A percentile compares a stretch with the other conserved stretches of the same genome.
phyloP scores from a whole-genome alignment of 495 filamentous ascomycete genomes.

The Talaromyces trachyspermus region DNA sequence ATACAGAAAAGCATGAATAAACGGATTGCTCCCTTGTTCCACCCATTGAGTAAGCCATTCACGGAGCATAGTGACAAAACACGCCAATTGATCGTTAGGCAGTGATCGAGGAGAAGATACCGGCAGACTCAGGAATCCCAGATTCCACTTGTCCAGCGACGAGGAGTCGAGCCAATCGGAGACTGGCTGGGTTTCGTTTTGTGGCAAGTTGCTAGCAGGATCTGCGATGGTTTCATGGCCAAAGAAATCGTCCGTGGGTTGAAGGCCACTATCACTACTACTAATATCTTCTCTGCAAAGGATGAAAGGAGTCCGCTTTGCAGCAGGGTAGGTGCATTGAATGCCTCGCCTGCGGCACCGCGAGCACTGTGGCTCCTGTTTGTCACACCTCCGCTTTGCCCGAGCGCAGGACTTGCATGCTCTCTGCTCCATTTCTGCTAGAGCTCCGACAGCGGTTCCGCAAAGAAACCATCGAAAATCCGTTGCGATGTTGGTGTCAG shows the following conservation, averaged over 20 bases:
- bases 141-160: too few relatives aligned
- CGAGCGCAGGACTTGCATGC: background rate
- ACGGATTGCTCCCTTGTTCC: background rate
- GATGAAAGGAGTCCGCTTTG: conserved; percentile 1
- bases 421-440: background rate
- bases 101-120: background rate
- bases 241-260: too few relatives aligned
- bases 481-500: too few relatives aligned
- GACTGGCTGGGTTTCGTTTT: background rate
- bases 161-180: background rate
- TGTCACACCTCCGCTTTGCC: conserved; percentile 13
- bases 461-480: background rate
- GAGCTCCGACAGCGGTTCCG: background rate
- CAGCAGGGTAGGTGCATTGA: background rate
- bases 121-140: too few relatives aligned
- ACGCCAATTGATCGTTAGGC: background rate
- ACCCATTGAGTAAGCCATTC: background rate
- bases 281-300: background rate
- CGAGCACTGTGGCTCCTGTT: background rate
- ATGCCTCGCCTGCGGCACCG: background rate
- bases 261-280: too few relatives aligned
- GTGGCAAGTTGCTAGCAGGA: too few relatives aligned
- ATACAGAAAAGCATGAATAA: background rate
- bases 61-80: background rate
- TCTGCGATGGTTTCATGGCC: too few relatives aligned